Base-by-base conservation (phyloP, 2,329 filamentous ascomycete genomes). In the Aspergillus pseudoterreus region DNA sequence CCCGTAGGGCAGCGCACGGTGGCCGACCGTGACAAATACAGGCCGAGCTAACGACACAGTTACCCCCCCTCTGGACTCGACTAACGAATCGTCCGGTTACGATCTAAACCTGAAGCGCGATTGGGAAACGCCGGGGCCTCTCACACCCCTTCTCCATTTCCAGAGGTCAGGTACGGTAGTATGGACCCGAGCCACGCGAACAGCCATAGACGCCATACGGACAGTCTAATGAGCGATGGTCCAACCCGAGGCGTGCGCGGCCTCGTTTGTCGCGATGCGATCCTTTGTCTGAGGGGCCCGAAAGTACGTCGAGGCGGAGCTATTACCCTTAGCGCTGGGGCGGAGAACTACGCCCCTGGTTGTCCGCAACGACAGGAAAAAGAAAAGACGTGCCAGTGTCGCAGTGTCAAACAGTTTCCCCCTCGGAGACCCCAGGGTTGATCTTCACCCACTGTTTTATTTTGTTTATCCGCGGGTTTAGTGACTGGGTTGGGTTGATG, bases 391-490 rank as follows among this genome's bases (percentile, higher is more conserved):
- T 48, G 35, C 35, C 35, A 38, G 8, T 47, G 45, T 27, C 36
- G 27, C 46, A 48, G 35, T 42, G 46, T 42, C 46, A 48, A 48
- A 48, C 46, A 21, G 46, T 21, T 15, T 48, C 27, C 27, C 27
- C 27, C 27, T 9, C 27, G 9, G 27, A 30, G 27, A 30, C 27
- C 27, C 8, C 6, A 27, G 27, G 27, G 27, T 30, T 30, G 27
- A 30, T 43, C 15, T 38, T 38, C 32, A 4, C 17, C 46, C 46
- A 21, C 14, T 12, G 17, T 22, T 22, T 22, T 22, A 22, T 22
- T 22, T 22, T 1, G 22, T 22, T 22, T 22, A 22, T 22, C 22
- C 22, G 22, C 22, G 22, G 22, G 2, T 6, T 22, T 5, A 22
- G 22, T 22, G 22, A 22, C 6, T 22, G 6, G 22, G 22, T 22